These are phyloP conservation scores for Opeltia flavorubescens DNA, from an alignment of 495 filamentous ascomycete species.

Conservation along the genomic window DNA sequence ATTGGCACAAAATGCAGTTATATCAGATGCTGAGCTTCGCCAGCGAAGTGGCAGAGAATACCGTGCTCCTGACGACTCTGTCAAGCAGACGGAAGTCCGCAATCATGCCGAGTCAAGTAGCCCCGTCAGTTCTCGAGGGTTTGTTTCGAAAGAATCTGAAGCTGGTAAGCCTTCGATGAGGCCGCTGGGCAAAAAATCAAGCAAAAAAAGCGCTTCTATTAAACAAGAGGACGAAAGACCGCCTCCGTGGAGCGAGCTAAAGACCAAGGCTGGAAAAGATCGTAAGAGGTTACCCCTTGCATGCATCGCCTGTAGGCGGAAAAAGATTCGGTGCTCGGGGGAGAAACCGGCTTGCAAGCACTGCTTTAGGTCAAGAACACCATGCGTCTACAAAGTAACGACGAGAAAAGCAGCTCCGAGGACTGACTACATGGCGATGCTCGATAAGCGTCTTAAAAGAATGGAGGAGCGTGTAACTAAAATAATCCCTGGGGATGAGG, in stretches of 20 bases:
- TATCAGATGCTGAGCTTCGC: background rate
- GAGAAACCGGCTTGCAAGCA: constrained; percentile 97
- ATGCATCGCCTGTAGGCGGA: constrained; percentile 89
- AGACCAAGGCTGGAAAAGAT: constrained; percentile 97
- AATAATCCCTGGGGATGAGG: constrained; percentile 75
- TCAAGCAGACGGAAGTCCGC: background rate
- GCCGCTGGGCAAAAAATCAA: background rate
- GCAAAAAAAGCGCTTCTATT: background rate
- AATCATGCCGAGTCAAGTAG: constrained; percentile 32
- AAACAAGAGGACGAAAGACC: constrained; percentile 43
- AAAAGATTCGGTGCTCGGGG: constrained; percentile 96
- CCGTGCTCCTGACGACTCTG: background rate
- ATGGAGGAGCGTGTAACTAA: constrained; percentile 99
- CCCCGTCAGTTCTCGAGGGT: constrained; percentile 31
- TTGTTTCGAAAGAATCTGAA: constrained; percentile 13
- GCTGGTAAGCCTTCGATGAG: background rate
- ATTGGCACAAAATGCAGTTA: background rate
- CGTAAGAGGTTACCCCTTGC: constrained; percentile 85
- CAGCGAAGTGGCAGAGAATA: background rate
- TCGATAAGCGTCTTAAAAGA: constrained; percentile 79
- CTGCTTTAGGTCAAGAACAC: constrained; percentile 82
- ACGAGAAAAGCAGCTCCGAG: constrained; percentile 89
- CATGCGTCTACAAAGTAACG: constrained; percentile 97
- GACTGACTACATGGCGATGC: constrained; percentile 98
- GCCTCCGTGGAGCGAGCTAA: constrained; percentile 87